Base-by-base conservation (phyloP, 441 rosid genomes). In the Erysimum cheiri region DNA sequence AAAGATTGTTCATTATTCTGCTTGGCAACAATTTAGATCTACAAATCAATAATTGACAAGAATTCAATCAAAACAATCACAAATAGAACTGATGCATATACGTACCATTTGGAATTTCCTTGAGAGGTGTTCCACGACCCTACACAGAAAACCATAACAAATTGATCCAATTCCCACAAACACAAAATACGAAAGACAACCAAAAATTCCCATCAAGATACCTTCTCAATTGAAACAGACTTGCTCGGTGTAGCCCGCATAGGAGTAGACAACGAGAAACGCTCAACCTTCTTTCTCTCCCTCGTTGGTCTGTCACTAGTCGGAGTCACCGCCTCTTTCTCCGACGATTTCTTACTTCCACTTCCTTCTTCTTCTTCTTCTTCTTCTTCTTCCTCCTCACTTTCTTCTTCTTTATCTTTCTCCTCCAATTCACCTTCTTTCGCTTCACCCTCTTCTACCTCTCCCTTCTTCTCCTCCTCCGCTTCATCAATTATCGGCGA, bases 101-200 rank as follows among this genome's bases (percentile, higher is more conserved):
- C 61, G n/a, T 78, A 90, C 99, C 99, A 53, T 92, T 95, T 14
- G 99, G 99, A 65, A 95, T 95, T 69, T 92, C 99, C 77, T 82
- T 92, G 15, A 95, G 95, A 63, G 73, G 89, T 1, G 90, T 85
- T 32, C 99, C 99, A 44, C 89, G 83, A 58, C 99, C 99, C 97
- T 95, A 84, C 59, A 78, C 57, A 29, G 6, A 24, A 32, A 72
- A 22, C 46, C 9, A 35, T 17, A 15, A 56, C 62, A 56, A 48
- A 54, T 68, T 24, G 9, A 54, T 13, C 67, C 26, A 49, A 48
- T 47, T 60, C 52, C 17, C 14, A 59, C 43, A 52, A 40, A 15
- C 58, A 69, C 41, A 31, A 19, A 73, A 73, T 1, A 37, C 3
- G 5, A 29, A 7, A 11, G 22, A 36, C 31, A 62, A 11, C 2